A percentile compares a stretch with the other conserved stretches of the same genome.
Evolutionary conservation across 148 eudicot genomes (phyloP).

Genomic region (Chenopodium suecicum): DNA sequence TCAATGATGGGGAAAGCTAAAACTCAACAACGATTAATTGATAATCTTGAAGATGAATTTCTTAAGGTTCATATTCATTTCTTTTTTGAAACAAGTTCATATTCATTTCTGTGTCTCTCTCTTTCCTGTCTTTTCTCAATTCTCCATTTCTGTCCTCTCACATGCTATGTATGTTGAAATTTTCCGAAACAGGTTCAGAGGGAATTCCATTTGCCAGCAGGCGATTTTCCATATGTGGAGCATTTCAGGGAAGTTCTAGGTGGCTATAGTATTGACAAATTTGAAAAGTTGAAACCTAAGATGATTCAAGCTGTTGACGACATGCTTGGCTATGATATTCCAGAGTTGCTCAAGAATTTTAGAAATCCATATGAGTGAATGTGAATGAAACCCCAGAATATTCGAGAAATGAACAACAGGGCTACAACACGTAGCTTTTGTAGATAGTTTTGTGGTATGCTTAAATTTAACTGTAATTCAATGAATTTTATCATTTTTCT

Average conservation of each 20-base stretch:
- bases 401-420: not conserved
- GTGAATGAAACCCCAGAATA: not conserved
- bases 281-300: slow-evolving; percentile 88
- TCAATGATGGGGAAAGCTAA: slow-evolving; percentile 79
- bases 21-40: slow-evolving; percentile 79
- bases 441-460: slow-evolving; percentile 23
- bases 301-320: slow-evolving; percentile 88
- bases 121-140: not conserved
- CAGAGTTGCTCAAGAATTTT: slow-evolving; percentile 78
- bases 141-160: not conserved
- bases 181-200: slow-evolving; percentile 56
- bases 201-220: slow-evolving; percentile 78
- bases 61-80: slow-evolving; percentile 49
- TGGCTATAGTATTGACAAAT: slow-evolving; percentile 72
- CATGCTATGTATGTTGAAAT: not conserved
- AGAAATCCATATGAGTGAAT: slow-evolving; percentile 71
- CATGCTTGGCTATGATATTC: slow-evolving; percentile 88
- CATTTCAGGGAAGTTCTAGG: slow-evolving; percentile 68
- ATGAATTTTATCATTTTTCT: not conserved
- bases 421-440: slow-evolving; percentile 9
- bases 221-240: slow-evolving; percentile 83
- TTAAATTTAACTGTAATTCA: not conserved
- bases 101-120: not conserved
- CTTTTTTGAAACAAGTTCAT: slow-evolving; percentile 24
- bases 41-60: slow-evolving; percentile 74